Conservation (phyloP, 2,329 filamentous ascomycete species). For the Xylariales sp. region DNA sequence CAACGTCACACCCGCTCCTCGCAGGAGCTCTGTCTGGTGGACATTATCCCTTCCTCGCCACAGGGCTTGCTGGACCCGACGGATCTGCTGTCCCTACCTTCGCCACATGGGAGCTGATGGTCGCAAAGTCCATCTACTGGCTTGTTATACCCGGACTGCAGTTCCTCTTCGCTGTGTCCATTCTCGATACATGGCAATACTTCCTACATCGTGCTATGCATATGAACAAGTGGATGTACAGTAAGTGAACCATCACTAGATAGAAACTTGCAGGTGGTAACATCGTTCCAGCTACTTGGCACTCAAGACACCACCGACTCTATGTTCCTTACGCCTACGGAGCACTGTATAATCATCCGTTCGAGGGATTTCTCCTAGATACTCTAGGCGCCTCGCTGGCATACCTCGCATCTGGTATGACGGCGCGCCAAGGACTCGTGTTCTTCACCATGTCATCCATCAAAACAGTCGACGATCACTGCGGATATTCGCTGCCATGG, state of each 20-base stretch:
- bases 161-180: constrained; percentile 65
- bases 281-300: constrained; percentile 64
- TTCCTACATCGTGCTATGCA: constrained; percentile 97
- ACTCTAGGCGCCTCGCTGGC: constrained; percentile 80
- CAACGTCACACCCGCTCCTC: constrained; percentile 65
- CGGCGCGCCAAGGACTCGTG: constrained; percentile 76
- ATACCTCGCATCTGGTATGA: constrained; percentile 79
- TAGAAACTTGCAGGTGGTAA: constrained; percentile 16
- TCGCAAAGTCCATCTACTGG: constrained; percentile 78
- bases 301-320: constrained; percentile 91
- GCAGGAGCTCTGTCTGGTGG: constrained; percentile 76
- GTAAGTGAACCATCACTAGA: constrained; percentile 46
- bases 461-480: constrained; percentile 98
- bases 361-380: constrained; percentile 91
- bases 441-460: constrained; percentile 88
- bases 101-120: constrained; percentile 72
- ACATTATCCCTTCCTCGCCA: constrained; percentile 67
- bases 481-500: constrained; percentile 92
- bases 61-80: constrained; percentile 50
- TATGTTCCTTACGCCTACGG: constrained; percentile 98
- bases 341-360: constrained; percentile 91
- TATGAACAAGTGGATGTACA: constrained; percentile 94
- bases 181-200: constrained; percentile 97
- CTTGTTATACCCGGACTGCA: constrained; percentile 71
- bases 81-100: constrained; percentile 62